Evolutionary conservation across 805 yeast genomes (phyloP).

Genomic region (Candida endomychidarum): DNA sequence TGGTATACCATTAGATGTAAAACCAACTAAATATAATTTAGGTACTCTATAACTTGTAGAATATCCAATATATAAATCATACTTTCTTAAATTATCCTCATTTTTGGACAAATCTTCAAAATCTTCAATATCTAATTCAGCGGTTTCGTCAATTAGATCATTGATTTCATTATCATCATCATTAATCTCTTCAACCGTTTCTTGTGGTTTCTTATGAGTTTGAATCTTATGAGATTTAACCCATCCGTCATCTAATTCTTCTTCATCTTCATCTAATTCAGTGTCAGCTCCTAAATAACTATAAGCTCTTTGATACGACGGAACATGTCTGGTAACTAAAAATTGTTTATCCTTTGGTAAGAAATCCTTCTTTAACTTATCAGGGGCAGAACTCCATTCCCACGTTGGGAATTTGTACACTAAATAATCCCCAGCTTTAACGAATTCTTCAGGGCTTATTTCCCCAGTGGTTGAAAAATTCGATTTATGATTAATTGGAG

Average conservation of each 20-base stretch:
- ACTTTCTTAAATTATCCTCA: slow-evolving; percentile 55
- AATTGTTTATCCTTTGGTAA: slow-evolving; percentile 86
- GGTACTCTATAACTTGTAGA: slow-evolving; percentile 96
- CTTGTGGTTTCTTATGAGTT: slow-evolving; percentile 26
- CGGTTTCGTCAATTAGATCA: slow-evolving; percentile 45
- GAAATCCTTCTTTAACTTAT: slow-evolving; percentile 53
- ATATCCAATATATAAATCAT: slow-evolving; percentile 88
- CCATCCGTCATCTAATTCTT: slow-evolving; percentile 59
- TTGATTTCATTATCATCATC: slow-evolving; percentile 40
- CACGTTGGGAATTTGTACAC: slow-evolving; percentile 94
- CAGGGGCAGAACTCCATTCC: slow-evolving; percentile 66
- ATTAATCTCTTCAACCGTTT: slow-evolving; percentile 6
- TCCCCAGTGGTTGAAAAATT: slow-evolving; percentile 86
- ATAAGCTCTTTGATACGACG: slow-evolving; percentile 73
- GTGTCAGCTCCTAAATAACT: slow-evolving; percentile 47
- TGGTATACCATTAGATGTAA: slow-evolving; percentile 79
- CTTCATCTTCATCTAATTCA: slow-evolving; percentile 35
- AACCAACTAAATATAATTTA: slow-evolving; percentile 88
- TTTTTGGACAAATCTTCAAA: slow-evolving; percentile 25
- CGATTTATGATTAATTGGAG: slow-evolving; percentile 87
- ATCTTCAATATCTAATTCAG: slow-evolving; percentile 36
- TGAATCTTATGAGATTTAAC: slow-evolving; percentile 46
- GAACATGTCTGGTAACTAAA: slow-evolving; percentile 85
- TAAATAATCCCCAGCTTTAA: slow-evolving; percentile 89
- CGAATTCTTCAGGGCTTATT: slow-evolving; percentile 94